These are phyloP conservation scores for Lotmaria passim DNA, from an alignment of 208 protist genomes.

Conservation along the genomic window DNA sequence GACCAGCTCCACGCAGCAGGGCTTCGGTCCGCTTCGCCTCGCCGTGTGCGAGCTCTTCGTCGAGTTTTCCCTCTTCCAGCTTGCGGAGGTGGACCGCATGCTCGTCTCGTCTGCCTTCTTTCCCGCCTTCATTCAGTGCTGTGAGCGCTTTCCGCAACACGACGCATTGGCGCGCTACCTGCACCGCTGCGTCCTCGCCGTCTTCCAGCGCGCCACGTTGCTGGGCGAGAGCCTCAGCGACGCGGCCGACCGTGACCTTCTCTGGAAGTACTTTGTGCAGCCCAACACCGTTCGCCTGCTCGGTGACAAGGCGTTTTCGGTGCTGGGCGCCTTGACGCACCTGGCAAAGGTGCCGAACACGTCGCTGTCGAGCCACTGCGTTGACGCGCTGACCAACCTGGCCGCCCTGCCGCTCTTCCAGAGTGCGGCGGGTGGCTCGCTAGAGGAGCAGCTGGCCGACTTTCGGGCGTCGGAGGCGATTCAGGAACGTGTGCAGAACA, in stretches of 20 bases:
- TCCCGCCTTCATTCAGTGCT: constrained; percentile 43
- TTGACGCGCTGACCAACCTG: constrained; percentile 45
- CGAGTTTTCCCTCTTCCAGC: constrained; percentile 53
- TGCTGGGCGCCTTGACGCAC: constrained; percentile 32
- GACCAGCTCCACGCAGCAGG: background rate
- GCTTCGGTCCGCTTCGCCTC: constrained; percentile 36
- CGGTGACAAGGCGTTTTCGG: constrained; percentile 10
- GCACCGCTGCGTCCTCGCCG: constrained; percentile 41
- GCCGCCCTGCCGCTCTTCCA: constrained; percentile 42
- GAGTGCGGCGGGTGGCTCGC: constrained; percentile 20
- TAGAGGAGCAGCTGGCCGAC: constrained; percentile 37
- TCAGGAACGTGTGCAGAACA: constrained; percentile 44
- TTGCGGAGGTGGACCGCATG: constrained; percentile 48
- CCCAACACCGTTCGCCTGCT: constrained; percentile 19
- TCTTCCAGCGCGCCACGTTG: constrained; percentile 51
- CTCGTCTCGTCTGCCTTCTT: constrained; percentile 53
- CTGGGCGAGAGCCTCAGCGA: constrained; percentile 34
- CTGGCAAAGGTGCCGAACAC: constrained; percentile 31
- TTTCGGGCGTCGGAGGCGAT: constrained; percentile 34
- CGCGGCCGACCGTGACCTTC: constrained; percentile 44
- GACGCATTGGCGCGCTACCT: constrained; percentile 46
- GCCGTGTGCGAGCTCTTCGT: constrained; percentile 63
- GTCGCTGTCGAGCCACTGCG: constrained; percentile 48
- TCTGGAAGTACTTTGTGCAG: constrained; percentile 41
- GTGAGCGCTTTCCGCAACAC: constrained; percentile 49